Base-by-base conservation (phyloP, 805 yeast species). In the Priceomyces melissophilus region DNA sequence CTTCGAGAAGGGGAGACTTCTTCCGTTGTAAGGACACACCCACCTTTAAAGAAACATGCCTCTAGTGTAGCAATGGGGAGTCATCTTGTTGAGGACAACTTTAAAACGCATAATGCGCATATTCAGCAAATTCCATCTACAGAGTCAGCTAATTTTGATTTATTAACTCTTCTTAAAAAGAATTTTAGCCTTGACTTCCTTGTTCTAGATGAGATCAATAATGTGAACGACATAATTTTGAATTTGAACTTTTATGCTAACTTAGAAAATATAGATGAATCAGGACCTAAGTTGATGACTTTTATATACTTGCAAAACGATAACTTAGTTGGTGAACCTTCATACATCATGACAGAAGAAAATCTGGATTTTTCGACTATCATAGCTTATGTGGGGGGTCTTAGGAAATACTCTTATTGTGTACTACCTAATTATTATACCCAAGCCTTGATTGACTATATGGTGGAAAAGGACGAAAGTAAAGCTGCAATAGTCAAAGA, bases 381-480 rank as follows among this genome's bases (percentile, higher is more conserved):
- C 2, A 55, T 69, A 9, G 61, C 66, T 9, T 55, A 57, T 37
- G 60, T 67, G 8, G 75, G 75, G 2, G 75, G 74, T 2, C 54
- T 69, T 14, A 55, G 75, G 27, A 67, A 63, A 40, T 63, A 58
- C 45, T 48, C 70, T 7, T 66, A 68, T 46, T 69, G 73, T 40
- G 50, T 55, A 15, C 50, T 69, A 11, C 65, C 73, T n/a, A 67
- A 64, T 44, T 42, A 52, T 2, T 42, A 57, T 10, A 48, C 54
- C 5, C 51, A 57, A 30, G 31, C 45, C 10, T 48, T 69, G n/a
- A 11, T 39, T 8, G 10, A 31, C 29, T 36, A 27, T 35, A 33
- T 35, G 30, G 30, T 25, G n/a, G 42, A 39, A 27, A 25, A 37
- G 3, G 44, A 56, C 30, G 38, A 41, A 16, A 37, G 35, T 14